These are phyloP conservation scores for Arthroderma sp. DNA, from an alignment of 2,329 filamentous ascomycete species.

Conservation along the genomic window DNA sequence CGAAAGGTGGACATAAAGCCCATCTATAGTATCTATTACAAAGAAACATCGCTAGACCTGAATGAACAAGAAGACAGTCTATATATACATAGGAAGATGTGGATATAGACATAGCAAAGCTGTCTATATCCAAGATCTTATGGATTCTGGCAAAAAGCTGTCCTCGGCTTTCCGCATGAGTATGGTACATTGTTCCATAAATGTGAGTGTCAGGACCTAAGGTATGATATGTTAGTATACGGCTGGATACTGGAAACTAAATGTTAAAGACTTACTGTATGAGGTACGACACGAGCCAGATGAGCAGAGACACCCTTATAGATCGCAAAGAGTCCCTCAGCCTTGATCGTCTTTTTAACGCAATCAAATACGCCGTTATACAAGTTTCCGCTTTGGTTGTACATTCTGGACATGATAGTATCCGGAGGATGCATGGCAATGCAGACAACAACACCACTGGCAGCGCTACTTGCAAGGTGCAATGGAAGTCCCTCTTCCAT, in stretches of 20 bases:
- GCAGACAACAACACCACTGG: slow-evolving; percentile 91
- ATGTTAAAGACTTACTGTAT: slow-evolving; percentile 50
- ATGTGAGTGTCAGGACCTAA: slow-evolving; percentile 71
- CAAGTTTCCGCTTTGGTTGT: slow-evolving; percentile 97
- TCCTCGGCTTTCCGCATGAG: slow-evolving; percentile 68
- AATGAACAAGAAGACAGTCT: not conserved
- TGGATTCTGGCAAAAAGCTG: slow-evolving; percentile 38
- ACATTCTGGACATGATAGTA: slow-evolving; percentile 96
- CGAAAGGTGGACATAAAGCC: not conserved
- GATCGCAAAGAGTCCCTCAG: slow-evolving; percentile 80
- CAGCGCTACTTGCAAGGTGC: slow-evolving; percentile 77
- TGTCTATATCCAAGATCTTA: slow-evolving; percentile 37
- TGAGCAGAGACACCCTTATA: slow-evolving; percentile 98
- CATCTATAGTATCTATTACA: slow-evolving; percentile 3
- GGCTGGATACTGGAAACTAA: not conserved
- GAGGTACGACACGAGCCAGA: slow-evolving; percentile 82
- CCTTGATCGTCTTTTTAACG: slow-evolving; percentile 76
- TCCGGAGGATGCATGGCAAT: slow-evolving; percentile 97
- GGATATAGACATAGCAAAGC: not conserved
- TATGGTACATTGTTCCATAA: slow-evolving; percentile 97
- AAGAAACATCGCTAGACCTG: not conserved
- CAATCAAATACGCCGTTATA: slow-evolving; percentile 91
- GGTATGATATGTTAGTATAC: slow-evolving; percentile 16
- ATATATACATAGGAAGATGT: not conserved
- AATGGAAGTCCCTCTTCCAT: slow-evolving; percentile 85